Evolutionary conservation across 179 eudicot species (phyloP).

Genomic region (Beta macrorhiza): DNA sequence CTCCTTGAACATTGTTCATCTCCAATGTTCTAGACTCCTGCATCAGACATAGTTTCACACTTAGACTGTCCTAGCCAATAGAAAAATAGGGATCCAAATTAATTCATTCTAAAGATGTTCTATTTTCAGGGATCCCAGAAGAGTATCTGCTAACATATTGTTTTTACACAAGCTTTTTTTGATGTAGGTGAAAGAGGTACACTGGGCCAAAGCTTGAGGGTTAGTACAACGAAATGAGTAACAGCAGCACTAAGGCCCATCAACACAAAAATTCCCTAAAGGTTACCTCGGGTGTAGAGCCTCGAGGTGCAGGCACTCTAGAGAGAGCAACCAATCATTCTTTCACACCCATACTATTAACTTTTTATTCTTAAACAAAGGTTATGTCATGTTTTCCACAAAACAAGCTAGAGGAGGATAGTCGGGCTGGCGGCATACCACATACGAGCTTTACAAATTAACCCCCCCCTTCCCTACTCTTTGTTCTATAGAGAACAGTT

Average conservation of each 20-base stretch:
- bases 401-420: too few relatives aligned
- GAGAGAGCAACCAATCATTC: too few relatives aligned
- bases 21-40: constrained; percentile 91
- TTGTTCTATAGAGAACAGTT: too few relatives aligned
- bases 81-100: not conserved
- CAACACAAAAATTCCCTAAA: not conserved
- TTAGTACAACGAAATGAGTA: not conserved
- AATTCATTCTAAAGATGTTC: not conserved
- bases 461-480: too few relatives aligned
- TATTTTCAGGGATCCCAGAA: not conserved
- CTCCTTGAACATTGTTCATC: constrained; percentile 94
- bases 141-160: not conserved
- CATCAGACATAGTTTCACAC: constrained; percentile 8
- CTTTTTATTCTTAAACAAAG: too few relatives aligned
- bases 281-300: not conserved
- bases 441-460: too few relatives aligned
- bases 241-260: not conserved
- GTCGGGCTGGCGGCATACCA: too few relatives aligned
- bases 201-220: not conserved
- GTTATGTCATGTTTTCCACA: too few relatives aligned
- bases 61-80: not conserved
- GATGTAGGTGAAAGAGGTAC: not conserved
- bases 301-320: too few relatives aligned
- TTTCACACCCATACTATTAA: too few relatives aligned
- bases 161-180: not conserved